Conservation (phyloP, 495 filamentous ascomycete species). For the Alectoria sarmentosa region DNA sequence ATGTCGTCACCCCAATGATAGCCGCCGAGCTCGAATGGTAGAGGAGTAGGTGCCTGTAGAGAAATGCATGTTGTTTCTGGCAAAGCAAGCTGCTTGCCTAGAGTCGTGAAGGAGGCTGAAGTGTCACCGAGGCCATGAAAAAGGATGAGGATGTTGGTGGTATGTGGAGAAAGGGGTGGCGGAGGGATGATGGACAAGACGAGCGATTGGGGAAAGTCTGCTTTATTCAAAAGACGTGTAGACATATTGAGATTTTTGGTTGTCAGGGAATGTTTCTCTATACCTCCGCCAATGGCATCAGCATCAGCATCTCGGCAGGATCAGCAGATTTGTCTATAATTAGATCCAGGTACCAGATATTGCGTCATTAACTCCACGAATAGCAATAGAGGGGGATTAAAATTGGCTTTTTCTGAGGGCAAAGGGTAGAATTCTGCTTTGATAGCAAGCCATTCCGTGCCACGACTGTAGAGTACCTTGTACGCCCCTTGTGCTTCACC, state of each 20-base stretch:
- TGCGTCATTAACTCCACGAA: slow-evolving; percentile 1
- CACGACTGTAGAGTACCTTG: no score
- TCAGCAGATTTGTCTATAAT: neutral
- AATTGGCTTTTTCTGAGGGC: no score
- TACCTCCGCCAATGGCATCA: no score
- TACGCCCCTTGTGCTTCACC: no score
- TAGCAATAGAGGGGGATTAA: neutral
- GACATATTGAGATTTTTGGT: no score
- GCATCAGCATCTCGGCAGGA: no score
- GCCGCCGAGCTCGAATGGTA: slow-evolving; percentile 68
- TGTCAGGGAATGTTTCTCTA: no score
- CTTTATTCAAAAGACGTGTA: slow-evolving; percentile 31
- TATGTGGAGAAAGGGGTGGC: slow-evolving; percentile 29
- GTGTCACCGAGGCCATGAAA: slow-evolving; percentile 89
- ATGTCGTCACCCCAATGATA: slow-evolving; percentile 96
- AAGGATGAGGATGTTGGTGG: slow-evolving; percentile 68
- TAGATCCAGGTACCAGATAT: slow-evolving; percentile 12
- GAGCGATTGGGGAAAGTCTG: slow-evolving; percentile 48
- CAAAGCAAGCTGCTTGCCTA: slow-evolving; percentile 66
- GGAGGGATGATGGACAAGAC: slow-evolving; percentile 41
- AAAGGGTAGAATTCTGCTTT: no score
- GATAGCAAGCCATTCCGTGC: no score
- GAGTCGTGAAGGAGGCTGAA: slow-evolving; percentile 57
- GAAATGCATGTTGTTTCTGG: slow-evolving; percentile 75
- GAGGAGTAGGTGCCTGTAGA: slow-evolving; percentile 61